phyloP scores from a whole-genome alignment of 2,329 filamentous ascomycete genomes.

The Neopestalotiopsis sp. region DNA sequence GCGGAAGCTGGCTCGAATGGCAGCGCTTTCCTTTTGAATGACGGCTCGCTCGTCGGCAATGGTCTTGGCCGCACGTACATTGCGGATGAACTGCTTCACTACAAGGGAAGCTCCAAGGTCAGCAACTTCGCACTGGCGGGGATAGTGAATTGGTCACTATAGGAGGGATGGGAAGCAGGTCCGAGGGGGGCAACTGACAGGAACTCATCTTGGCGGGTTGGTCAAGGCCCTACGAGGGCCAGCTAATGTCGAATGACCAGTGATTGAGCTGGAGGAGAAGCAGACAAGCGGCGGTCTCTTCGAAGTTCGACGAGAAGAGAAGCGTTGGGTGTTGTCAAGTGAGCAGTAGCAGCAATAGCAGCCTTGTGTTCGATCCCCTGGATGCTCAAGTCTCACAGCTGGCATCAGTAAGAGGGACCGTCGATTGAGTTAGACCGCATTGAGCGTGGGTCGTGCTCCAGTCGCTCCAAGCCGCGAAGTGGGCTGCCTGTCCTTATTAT shows the following conservation, averaged over 20 bases:
- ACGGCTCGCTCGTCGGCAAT: slow-evolving; percentile 98
- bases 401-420: slow-evolving; percentile 13
- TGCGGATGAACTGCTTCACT: slow-evolving; percentile 99
- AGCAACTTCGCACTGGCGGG: not conserved
- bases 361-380: slow-evolving; percentile 12
- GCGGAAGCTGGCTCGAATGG: slow-evolving; percentile 95
- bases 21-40: slow-evolving; percentile 98
- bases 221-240: slow-evolving; percentile 23
- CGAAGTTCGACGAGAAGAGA: not conserved
- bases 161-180: not conserved
- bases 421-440: slow-evolving; percentile 10
- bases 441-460: slow-evolving; percentile 14
- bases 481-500: slow-evolving; percentile 7
- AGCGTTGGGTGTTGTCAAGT: slow-evolving; percentile 13
- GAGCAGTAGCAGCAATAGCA: not conserved
- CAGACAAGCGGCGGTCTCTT: not conserved
- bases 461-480: not conserved
- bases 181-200: slow-evolving; percentile 17
- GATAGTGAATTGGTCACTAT: not conserved
- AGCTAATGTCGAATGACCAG: slow-evolving; percentile 17
- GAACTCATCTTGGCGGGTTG: slow-evolving; percentile 25
- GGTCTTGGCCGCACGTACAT: slow-evolving; percentile 97
- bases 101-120: slow-evolving; percentile 23
- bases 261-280: slow-evolving; percentile 4
- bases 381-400: slow-evolving; percentile 18